phyloP scores from a whole-genome alignment of 306 rosid species.

The Prunus kanzakura region DNA sequence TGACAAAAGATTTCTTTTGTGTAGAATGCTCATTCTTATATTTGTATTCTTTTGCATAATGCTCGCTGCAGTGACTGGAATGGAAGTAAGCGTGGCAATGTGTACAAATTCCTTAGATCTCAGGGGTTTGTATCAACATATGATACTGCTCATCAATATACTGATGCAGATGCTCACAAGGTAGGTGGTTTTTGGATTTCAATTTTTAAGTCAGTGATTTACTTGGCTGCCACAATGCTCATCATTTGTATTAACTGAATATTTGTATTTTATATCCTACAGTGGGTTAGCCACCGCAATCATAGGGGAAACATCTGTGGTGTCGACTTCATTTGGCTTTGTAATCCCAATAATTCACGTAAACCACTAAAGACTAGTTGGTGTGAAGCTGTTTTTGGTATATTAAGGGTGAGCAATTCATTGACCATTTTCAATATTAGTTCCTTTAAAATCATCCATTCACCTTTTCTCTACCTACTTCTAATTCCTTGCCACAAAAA shows the following conservation, averaged over 20 bases:
- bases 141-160: constrained; percentile 77
- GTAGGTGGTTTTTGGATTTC: constrained; percentile 33
- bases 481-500: background rate
- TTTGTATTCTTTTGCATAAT: background rate
- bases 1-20: constrained; percentile 10
- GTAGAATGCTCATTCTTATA: background rate
- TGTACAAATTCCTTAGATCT: constrained; percentile 84
- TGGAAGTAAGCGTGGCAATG: constrained; percentile 95
- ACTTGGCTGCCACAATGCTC: background rate
- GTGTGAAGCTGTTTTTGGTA: constrained; percentile 92
- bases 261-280: constrained; percentile 18
- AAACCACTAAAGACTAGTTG: constrained; percentile 81
- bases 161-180: constrained; percentile 80
- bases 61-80: constrained; percentile 83
- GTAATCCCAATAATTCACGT: constrained; percentile 75
- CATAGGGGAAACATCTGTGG: constrained; percentile 97
- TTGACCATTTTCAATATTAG: background rate
- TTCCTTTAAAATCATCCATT: background rate
- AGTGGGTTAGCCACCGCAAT: constrained; percentile 99
- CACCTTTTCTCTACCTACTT: background rate
- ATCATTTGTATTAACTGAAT: background rate
- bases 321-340: constrained; percentile 97
- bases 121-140: constrained; percentile 96
- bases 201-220: background rate
- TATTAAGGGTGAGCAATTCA: constrained; percentile 53